Percentiles rank a stretch among this genome's conserved stretches.
Conservation (phyloP, 139 green algal genomes). For the Diplosphaera chodatii region DNA sequence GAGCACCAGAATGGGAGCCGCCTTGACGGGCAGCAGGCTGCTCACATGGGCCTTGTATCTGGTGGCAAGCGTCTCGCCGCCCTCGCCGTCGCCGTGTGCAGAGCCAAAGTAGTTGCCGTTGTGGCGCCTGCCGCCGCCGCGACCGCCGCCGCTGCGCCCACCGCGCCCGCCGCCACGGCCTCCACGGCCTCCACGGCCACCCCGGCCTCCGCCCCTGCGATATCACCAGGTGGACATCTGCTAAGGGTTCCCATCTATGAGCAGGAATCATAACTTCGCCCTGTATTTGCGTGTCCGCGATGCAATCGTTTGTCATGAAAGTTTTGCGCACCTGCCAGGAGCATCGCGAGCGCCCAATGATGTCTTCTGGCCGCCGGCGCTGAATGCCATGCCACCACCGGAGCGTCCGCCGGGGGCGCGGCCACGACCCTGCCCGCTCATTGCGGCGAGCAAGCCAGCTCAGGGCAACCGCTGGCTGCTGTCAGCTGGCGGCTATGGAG, state of each 20-base stretch:
- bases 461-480: too few relatives aligned
- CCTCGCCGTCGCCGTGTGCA: not conserved
- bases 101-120: constrained; percentile 12
- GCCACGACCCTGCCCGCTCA: not conserved
- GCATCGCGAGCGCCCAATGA: not conserved
- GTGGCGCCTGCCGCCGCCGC: not conserved
- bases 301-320: too few relatives aligned
- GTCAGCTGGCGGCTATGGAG: too few relatives aligned
- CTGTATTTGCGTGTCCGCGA: too few relatives aligned
- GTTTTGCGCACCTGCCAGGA: not conserved
- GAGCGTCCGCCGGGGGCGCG: too few relatives aligned
- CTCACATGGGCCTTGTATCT: not conserved
- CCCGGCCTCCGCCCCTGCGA: not conserved
- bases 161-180: not conserved
- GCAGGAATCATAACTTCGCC: too few relatives aligned
- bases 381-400: not conserved
- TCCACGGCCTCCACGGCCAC: constrained; percentile 1
- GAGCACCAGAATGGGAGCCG: too few relatives aligned
- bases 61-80: not conserved
- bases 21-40: too few relatives aligned
- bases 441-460: too few relatives aligned
- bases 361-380: not conserved
- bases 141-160: too few relatives aligned
- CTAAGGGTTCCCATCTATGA: too few relatives aligned
- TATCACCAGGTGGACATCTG: too few relatives aligned